Conservation (phyloP, 2,329 filamentous ascomycete genomes). For the Fusarium sp. region DNA sequence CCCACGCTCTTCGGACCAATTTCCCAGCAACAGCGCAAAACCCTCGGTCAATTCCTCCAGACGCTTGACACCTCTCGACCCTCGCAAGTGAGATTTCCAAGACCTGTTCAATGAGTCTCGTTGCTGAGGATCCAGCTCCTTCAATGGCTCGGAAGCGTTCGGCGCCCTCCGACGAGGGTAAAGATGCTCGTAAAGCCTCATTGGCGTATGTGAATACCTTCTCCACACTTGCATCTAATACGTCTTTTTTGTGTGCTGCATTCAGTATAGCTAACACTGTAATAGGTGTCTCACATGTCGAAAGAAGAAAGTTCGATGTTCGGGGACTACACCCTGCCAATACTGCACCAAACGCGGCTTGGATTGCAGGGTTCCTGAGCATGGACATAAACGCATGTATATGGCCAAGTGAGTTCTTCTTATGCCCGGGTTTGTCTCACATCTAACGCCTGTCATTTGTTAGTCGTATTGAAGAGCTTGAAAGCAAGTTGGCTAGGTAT, state of each 20-base stretch:
- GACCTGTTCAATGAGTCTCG: conserved; percentile 23
- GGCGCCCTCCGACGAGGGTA: conserved; percentile 34
- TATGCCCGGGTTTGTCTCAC: neutral
- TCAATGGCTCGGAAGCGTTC: conserved; percentile 45
- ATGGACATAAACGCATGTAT: conserved; percentile 48
- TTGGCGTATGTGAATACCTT: conserved; percentile 43
- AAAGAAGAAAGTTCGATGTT: conserved; percentile 48
- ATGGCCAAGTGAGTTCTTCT: conserved; percentile 44
- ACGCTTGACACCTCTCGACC: conserved; percentile 3
- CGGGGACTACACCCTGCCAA: conserved; percentile 47
- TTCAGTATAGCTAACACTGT: conserved; percentile 1
- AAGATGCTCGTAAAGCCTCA: conserved; percentile 46
- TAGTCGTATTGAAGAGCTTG: conserved; percentile 47
- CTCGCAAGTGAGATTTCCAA: neutral
- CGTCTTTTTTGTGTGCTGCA: neutral
- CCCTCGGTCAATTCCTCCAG: conserved; percentile 33
- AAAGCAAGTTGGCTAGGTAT: conserved; percentile 45
- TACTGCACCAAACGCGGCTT: conserved; percentile 47
- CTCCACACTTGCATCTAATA: conserved; percentile 28
- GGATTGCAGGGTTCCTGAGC: conserved; percentile 47
- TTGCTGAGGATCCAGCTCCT: conserved; percentile 32
- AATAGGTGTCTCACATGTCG: conserved; percentile 46
- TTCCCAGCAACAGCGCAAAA: conserved; percentile 2
- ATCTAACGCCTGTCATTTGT: neutral
- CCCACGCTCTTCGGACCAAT: conserved; percentile 24